phyloP scores from a whole-genome alignment of 2,329 filamentous ascomycete genomes.

The Xylaria sp. region DNA sequence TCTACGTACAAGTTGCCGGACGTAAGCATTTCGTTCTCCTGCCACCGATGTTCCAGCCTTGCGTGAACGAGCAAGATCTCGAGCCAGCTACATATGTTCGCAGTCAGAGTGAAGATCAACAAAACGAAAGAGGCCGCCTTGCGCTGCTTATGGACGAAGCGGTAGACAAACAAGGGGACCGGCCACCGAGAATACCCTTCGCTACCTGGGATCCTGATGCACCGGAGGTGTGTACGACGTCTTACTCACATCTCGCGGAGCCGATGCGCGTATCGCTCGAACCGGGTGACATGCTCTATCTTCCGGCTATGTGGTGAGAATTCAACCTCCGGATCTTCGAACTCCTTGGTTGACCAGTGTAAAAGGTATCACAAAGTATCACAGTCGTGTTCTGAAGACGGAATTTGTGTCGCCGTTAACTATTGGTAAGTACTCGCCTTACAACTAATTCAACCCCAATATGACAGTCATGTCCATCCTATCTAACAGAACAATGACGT shows the following conservation, averaged over 20 bases:
- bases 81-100: constrained; percentile 67
- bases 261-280: constrained; percentile 75
- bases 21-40: constrained; percentile 79
- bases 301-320: constrained; percentile 79
- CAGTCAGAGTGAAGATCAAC: constrained; percentile 20
- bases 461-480: background rate
- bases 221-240: constrained; percentile 60
- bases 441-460: constrained; percentile 4
- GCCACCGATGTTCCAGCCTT: constrained; percentile 75
- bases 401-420: constrained; percentile 81
- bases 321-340: background rate
- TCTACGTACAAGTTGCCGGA: constrained; percentile 81
- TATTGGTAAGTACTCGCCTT: constrained; percentile 69
- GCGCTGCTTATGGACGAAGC: constrained; percentile 29
- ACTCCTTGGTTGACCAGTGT: constrained; percentile 5
- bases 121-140: constrained; percentile 6
- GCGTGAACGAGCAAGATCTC: constrained; percentile 72
- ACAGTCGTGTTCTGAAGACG: constrained; percentile 74
- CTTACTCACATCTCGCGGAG: constrained; percentile 67
- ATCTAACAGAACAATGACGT: constrained; percentile 22
- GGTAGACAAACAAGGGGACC: constrained; percentile 8
- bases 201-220: constrained; percentile 79
- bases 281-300: constrained; percentile 82
- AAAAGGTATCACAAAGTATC: constrained; percentile 79
- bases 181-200: constrained; percentile 65